Evolutionary conservation across 225 moss, liverwort and hornwort genomes (phyloP).

Genomic region (Thuidium tamariscinum): DNA sequence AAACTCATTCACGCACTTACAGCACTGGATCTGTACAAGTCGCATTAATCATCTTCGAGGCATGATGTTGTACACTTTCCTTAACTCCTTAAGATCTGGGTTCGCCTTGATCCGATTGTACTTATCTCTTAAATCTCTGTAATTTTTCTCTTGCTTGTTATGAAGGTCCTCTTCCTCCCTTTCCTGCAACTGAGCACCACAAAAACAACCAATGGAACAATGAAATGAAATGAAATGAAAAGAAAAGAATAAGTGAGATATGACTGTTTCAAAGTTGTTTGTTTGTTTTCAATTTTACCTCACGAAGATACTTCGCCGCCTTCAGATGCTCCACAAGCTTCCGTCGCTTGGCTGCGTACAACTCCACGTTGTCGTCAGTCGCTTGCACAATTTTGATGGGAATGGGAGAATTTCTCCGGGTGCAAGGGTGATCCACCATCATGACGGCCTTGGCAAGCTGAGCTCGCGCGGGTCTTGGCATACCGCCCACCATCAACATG

Average conservation of each 20-base stretch:
- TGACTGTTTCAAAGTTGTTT: not conserved
- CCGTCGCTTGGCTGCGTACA: not conserved
- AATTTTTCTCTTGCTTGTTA: conserved; percentile 29
- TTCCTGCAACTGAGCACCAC: conserved; percentile 26
- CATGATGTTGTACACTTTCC: conserved; percentile 10
- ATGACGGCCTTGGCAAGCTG: conserved; percentile 20
- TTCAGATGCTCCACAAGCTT: conserved; percentile 10
- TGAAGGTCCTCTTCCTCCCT: conserved; percentile 35
- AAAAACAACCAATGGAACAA: not conserved
- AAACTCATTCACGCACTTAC: not conserved
- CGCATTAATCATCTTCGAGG: conserved; percentile 3
- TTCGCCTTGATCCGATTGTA: conserved; percentile 30
- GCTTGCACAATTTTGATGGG: conserved; percentile 10
- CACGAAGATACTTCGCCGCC: conserved; percentile 25
- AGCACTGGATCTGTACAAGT: not conserved
- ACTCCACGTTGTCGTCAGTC: not conserved
- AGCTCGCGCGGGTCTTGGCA: conserved; percentile 67
- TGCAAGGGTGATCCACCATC: conserved; percentile 67
- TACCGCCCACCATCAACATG: conserved; percentile 70
- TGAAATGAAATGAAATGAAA: not conserved
- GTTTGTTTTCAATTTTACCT: not conserved
- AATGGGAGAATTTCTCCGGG: conserved; percentile 4
- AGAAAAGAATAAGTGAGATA: not conserved
- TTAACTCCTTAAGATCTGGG: conserved; percentile 13
- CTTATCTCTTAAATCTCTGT: conserved; percentile 29